These are phyloP conservation scores for Metarhizium brunneum DNA, from an alignment of 2,329 filamentous ascomycete genomes.

Conservation along the genomic window DNA sequence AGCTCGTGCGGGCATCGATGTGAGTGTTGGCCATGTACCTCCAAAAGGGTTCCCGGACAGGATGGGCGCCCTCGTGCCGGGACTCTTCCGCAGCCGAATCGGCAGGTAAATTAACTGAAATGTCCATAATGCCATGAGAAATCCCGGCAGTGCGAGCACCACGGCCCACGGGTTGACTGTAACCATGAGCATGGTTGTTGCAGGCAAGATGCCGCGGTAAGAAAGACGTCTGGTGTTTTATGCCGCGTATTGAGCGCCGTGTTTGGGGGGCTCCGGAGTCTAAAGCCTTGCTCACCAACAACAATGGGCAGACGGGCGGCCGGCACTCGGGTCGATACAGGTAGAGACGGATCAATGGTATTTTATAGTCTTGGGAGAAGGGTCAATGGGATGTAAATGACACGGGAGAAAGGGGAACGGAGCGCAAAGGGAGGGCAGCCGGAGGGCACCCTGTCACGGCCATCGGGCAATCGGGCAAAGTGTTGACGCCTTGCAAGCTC, in stretches of 20 bases:
- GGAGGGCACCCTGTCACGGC: not conserved
- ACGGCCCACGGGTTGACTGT: constrained; percentile 1
- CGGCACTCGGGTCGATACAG: no score
- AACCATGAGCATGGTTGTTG: constrained; percentile 3
- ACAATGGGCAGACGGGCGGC: no score
- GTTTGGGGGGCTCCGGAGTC: no score
- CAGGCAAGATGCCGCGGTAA: no score
- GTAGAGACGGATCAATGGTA: no score
- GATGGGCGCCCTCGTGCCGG: constrained; percentile 6
- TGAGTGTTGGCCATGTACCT: not conserved
- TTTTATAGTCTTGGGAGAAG: no score
- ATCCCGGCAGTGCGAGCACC: constrained; percentile 6
- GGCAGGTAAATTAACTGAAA: constrained; percentile 3
- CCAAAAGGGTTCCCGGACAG: constrained; percentile 6
- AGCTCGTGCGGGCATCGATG: not conserved
- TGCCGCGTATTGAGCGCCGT: no score
- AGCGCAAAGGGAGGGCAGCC: no score
- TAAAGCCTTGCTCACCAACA: no score
- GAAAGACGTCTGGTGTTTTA: no score
- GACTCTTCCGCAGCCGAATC: constrained; percentile 5
- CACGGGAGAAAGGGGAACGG: no score
- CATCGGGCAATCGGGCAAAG: not conserved
- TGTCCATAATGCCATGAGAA: constrained; percentile 4
- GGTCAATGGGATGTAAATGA: no score
- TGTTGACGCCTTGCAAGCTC: not conserved